Conservation (phyloP, 805 yeast genomes). For the Myxozyma vanderwaltii region DNA sequence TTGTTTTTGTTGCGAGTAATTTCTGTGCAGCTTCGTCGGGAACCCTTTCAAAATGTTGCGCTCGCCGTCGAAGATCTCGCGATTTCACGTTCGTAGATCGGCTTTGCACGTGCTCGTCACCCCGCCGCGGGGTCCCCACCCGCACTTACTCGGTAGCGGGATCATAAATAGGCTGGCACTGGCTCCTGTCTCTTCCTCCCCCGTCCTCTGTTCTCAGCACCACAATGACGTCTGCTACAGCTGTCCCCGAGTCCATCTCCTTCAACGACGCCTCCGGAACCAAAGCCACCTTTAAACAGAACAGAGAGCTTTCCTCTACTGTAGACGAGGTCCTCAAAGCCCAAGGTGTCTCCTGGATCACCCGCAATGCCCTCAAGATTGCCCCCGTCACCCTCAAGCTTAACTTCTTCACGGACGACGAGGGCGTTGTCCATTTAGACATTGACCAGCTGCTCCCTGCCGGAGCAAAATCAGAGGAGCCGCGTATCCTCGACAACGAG, state of each 20-base stretch:
- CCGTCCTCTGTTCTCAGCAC: not conserved
- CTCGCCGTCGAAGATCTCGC: too few relatives aligned
- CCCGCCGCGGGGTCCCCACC: too few relatives aligned
- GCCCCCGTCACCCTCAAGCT: constrained; percentile 17
- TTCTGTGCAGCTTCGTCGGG: too few relatives aligned
- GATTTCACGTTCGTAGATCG: too few relatives aligned
- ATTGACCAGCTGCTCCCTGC: constrained; percentile 27
- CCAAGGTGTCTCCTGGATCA: constrained; percentile 29
- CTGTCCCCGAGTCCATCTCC: constrained; percentile 24
- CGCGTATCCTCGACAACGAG: constrained; percentile 22
- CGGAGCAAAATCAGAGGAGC: constrained; percentile 26
- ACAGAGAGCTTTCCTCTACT: constrained; percentile 25
- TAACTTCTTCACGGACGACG: constrained; percentile 3
- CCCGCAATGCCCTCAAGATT: constrained; percentile 25
- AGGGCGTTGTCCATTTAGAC: constrained; percentile 20
- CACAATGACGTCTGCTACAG: not conserved
- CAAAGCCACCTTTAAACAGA: constrained; percentile 21
- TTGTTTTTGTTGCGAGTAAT: too few relatives aligned
- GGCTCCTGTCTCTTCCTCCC: too few relatives aligned
- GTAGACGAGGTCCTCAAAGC: constrained; percentile 28
- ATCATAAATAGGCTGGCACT: too few relatives aligned
- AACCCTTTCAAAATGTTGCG: too few relatives aligned
- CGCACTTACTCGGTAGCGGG: too few relatives aligned
- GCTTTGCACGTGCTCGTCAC: too few relatives aligned
- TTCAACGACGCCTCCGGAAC: constrained; percentile 15